phyloP scores from a whole-genome alignment of 2,329 filamentous ascomycete genomes.

The Colletotrichum sp. region DNA sequence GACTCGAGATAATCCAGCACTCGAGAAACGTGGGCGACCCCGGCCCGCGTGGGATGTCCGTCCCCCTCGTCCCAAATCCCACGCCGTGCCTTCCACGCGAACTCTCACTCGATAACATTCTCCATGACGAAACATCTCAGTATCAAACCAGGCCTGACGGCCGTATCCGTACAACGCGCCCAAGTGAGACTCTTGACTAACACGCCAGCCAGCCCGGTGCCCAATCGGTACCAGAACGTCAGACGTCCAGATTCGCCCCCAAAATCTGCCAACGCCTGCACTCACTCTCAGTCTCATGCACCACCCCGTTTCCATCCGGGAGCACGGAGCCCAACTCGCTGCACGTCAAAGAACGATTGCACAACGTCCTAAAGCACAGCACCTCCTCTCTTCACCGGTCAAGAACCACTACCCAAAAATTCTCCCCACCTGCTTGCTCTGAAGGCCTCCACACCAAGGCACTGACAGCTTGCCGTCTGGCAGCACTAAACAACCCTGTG shows the following conservation, averaged over 20 bases:
- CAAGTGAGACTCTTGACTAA: background rate
- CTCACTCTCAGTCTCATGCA: background rate
- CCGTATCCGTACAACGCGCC: background rate
- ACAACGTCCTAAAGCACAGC: background rate
- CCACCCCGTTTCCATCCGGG: background rate
- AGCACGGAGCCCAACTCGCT: background rate
- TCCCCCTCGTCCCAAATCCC: background rate
- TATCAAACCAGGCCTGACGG: background rate
- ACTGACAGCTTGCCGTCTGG: background rate
- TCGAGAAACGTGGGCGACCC: background rate
- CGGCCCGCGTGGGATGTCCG: background rate
- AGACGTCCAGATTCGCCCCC: background rate
- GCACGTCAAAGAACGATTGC: background rate
- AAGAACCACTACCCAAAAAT: background rate
- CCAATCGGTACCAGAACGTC: background rate
- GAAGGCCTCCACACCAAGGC: background rate
- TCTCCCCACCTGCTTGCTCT: background rate
- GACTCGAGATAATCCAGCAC: background rate
- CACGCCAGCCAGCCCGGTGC: background rate
- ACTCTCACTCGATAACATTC: background rate
- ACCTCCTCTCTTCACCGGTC: background rate
- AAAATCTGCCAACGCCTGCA: background rate
- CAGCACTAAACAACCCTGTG: background rate
- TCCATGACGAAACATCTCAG: background rate
- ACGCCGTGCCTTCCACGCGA: background rate